These are phyloP conservation scores for Oidiodendron maius DNA, from an alignment of 495 filamentous ascomycete genomes.

Conservation along the genomic window DNA sequence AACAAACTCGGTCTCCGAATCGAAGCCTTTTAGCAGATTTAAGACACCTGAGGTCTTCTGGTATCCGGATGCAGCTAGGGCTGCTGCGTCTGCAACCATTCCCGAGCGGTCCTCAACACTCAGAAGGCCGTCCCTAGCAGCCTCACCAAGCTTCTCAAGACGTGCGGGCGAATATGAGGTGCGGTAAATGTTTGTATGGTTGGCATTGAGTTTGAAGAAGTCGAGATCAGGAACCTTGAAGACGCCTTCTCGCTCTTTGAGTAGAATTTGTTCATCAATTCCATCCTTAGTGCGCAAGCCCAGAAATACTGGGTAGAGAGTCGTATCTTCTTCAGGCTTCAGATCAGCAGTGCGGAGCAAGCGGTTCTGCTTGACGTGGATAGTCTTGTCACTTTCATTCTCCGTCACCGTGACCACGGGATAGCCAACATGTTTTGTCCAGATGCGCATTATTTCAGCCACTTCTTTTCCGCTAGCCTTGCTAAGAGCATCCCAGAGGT, in stretches of 20 bases:
- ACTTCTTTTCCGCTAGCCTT: conserved; percentile 90
- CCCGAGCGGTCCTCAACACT: conserved; percentile 88
- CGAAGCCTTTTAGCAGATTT: conserved; percentile 78
- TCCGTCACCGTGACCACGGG: conserved; percentile 67
- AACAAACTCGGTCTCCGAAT: conserved; percentile 77
- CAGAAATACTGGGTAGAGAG: conserved; percentile 67
- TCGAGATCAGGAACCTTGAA: conserved; percentile 56
- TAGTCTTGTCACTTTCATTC: conserved; percentile 46
- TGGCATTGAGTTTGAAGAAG: conserved; percentile 73
- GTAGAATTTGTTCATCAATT: conserved; percentile 53
- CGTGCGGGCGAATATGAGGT: conserved; percentile 64
- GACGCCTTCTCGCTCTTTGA: conserved; percentile 65
- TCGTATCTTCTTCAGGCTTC: conserved; percentile 77
- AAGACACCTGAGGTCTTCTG: conserved; percentile 88
- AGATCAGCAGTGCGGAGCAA: conserved; percentile 72
- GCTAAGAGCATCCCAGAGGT: conserved; percentile 84
- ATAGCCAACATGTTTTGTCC: conserved; percentile 73
- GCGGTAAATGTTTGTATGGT: conserved; percentile 70
- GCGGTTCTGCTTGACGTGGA: conserved; percentile 67
- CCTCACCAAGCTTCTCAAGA: conserved; percentile 64
- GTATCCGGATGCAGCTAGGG: conserved; percentile 83
- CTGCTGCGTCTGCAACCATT: conserved; percentile 92
- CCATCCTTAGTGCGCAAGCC: conserved; percentile 64
- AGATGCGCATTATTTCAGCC: conserved; percentile 69
- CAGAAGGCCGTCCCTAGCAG: conserved; percentile 73